These are phyloP conservation scores for Gossypium aridum DNA, from an alignment of 441 rosid species.

Conservation along the genomic window DNA sequence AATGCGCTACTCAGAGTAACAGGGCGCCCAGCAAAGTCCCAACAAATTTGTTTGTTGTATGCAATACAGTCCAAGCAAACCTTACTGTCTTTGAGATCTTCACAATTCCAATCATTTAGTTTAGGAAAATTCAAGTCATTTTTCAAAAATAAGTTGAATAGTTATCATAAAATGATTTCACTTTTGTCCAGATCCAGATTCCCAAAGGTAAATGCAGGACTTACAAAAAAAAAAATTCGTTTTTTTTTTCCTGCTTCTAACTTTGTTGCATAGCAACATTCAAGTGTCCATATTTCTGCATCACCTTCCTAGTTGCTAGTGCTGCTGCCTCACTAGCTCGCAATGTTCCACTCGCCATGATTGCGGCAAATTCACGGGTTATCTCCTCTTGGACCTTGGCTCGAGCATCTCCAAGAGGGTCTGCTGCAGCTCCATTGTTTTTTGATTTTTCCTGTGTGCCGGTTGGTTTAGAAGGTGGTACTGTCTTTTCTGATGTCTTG, in stretches of 20 bases:
- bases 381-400: constrained; percentile 90
- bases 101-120: not conserved
- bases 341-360: constrained; percentile 76
- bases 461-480: constrained; percentile 26
- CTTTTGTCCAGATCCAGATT: not conserved
- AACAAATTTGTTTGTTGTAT: not conserved
- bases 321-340: constrained; percentile 93
- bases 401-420: constrained; percentile 70
- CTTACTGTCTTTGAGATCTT: not conserved
- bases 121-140: not conserved
- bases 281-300: constrained; percentile 68
- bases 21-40: not conserved
- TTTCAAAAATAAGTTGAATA: not conserved
- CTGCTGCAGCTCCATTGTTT: constrained; percentile 24
- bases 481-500: constrained; percentile 10
- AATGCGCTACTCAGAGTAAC: not conserved
- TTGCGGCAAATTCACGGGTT: constrained; percentile 53
- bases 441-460: constrained; percentile 18
- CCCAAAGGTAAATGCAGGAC: not conserved
- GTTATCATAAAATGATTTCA: not conserved
- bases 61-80: not conserved
- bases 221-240: not conserved
- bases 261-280: constrained; percentile 35
- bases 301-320: constrained; percentile 72
- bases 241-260: constrained; percentile 11